Base-by-base conservation (phyloP, 2,329 filamentous ascomycete genomes). In the Fusarium albosuccineum region DNA sequence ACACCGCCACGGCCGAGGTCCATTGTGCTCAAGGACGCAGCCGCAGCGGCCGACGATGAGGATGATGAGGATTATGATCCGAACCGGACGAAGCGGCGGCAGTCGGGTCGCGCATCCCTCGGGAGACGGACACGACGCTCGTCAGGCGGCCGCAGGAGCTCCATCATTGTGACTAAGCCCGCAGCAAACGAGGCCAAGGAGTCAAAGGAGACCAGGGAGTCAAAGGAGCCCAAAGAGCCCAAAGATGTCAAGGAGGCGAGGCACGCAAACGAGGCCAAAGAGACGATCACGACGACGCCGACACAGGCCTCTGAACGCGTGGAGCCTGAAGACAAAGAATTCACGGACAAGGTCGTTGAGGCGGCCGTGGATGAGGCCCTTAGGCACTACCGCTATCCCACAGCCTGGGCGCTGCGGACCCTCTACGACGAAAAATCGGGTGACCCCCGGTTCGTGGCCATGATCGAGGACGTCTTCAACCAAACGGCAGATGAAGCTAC, bases 351-450 rank as follows among this genome's bases (percentile, higher is more conserved):
- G 71, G 83, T 88, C 29, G 80, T 90, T 39, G 85, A 88, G 73
- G 72, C 77, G 33, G 86, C 87, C n/a, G 85, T 89, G 30, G 83
- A 87, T 9, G 82, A 88, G 71, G 87, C 87, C 6, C 75, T 90
- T 49, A 78, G 81, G 61, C 82, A 86, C 71, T 81, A 82, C 64
- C 85, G 86, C 60, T 89, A 87, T 73, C 86, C 87, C 55, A 90
- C 87, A 9, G 88, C 88, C 3, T 90, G 84, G 80, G 87, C 88
- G 41, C 79, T 90, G 61, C 82, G 87, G 54, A 84, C 82, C 13
- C 80, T 89, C 62, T 90, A 88, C 75, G 86, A 90, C 67, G 86
- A 89, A 72, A 82, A 85, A 62, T 80, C 81, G 44, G 75, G 78
- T 39, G 82, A 89, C 67, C 76, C 81, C 14, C 78, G 78, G 36